Evolutionary conservation across 2,329 filamentous ascomycete species (phyloP), one percentile per base, ranked within the genome.

Genomic region (Ambrosiella xylebori): DNA sequence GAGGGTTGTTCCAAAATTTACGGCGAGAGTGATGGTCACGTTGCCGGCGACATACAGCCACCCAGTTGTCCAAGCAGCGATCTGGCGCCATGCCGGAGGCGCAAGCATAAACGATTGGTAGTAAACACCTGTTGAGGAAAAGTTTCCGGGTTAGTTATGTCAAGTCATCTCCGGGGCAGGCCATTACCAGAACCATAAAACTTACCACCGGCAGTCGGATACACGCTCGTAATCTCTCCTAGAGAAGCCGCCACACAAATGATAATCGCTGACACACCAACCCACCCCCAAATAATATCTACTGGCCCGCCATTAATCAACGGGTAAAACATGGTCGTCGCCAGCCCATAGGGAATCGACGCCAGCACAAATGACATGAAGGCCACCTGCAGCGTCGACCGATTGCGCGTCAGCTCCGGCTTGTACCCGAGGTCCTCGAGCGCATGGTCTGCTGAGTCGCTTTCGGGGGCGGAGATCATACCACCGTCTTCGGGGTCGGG

Each of bases 41-140:
- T 89, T 89, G 60, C 86, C 86, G 56, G 88, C 81, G 15, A 87
- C 78, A 66, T 86, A 89, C 19, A 84, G 73, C 85, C 85, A 89
- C 61, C 85, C 85, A 63, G 81, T 85, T 61, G 86, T 79, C 79
- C 82, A 88, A 38, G 81, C 81, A 13, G 82, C 74, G 13, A 85
- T 70, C 47, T 76, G 78, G 57, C 84, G 80, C 71, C 78, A 84
- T 13, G 68, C 69, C 35, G 75, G 67, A 15, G 82, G 75, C 0
- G 84, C 76, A 12, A 89, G 77, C 80, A 87, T 86, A 66, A 85
- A 88, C 5, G 84, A 82, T 71, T 87, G 84, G 68, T 87, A 88
- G 71, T 89, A 88, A 57, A 88, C 84, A 58, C 71, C 71, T 72
- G 15, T 40, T 38, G 5, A 51, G 4, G n/a, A 51, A 51, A 27